phyloP scores from a whole-genome alignment of 1,139 yeast species.

The Debaryomyces singareniensis region DNA sequence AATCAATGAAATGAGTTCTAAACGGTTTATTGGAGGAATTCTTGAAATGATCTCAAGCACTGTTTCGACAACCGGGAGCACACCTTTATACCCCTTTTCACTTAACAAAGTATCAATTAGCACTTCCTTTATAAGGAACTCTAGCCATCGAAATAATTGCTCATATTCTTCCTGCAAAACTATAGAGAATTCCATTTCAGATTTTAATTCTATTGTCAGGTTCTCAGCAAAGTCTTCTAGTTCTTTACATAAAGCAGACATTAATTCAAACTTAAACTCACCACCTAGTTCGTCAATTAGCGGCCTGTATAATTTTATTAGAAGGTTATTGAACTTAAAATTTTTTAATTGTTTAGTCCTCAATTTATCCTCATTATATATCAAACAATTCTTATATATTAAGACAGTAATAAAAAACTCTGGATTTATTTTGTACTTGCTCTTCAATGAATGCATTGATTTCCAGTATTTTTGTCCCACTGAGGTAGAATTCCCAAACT shows the following conservation, averaged over 20 bases:
- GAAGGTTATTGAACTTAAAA: constrained; percentile 20
- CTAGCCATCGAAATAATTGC: no score
- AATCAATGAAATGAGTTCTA: no score
- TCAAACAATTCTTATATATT: constrained; percentile 19
- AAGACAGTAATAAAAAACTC: constrained; percentile 11
- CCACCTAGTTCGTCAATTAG: constrained; percentile 25
- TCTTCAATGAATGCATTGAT: constrained; percentile 9
- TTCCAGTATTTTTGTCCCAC: constrained; percentile 36
- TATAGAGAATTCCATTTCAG: no score
- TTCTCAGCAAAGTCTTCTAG: neutral
- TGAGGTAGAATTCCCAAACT: constrained; percentile 33
- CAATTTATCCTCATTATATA: constrained; percentile 19
- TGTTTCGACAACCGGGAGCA: no score
- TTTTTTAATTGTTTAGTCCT: constrained; percentile 10
- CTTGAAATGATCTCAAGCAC: no score
- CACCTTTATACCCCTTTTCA: no score
- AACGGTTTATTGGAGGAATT: no score
- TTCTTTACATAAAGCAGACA: constrained; percentile 3
- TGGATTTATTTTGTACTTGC: constrained; percentile 2
- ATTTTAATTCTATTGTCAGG: neutral
- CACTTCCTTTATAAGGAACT: no score
- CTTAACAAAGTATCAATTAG: no score
- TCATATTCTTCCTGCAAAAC: no score
- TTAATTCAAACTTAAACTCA: constrained; percentile 12
- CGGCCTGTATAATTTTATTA: constrained; percentile 27